phyloP scores from a whole-genome alignment of 2,329 filamentous ascomycete species.

The Macrophomina pseudophaseolina region DNA sequence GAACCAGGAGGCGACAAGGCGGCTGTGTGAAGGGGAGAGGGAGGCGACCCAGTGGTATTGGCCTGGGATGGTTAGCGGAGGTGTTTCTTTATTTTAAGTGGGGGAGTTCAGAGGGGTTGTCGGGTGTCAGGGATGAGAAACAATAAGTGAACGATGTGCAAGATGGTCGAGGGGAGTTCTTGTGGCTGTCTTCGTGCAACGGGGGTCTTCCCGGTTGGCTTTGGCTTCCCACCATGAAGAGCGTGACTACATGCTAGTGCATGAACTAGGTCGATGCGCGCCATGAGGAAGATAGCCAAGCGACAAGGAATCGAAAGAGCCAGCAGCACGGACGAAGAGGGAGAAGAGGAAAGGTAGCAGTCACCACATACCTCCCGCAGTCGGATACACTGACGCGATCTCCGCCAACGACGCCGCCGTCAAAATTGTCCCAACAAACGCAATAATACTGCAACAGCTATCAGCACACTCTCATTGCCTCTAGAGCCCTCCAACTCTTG shows the following conservation, averaged over 20 bases:
- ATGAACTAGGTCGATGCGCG: no score
- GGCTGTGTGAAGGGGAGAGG: slow-evolving; percentile 42
- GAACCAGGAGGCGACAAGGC: slow-evolving; percentile 47
- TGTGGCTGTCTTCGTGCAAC: no score
- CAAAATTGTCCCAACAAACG: slow-evolving; percentile 62
- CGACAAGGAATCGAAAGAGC: no score
- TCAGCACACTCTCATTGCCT: background rate
- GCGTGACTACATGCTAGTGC: no score
- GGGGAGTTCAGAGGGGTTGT: background rate
- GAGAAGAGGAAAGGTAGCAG: slow-evolving; percentile 42
- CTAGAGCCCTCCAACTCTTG: no score
- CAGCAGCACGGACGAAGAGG: no score
- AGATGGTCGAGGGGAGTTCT: no score
- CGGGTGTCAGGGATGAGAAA: background rate
- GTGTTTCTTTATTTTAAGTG: no score
- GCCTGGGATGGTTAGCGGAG: slow-evolving; percentile 27
- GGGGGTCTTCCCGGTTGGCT: no score
- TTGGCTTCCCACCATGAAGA: no score
- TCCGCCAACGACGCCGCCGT: slow-evolving; percentile 72
- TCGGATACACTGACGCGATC: slow-evolving; percentile 75
- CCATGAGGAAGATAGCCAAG: no score
- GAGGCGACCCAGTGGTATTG: slow-evolving; percentile 56
- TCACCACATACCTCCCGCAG: slow-evolving; percentile 55
- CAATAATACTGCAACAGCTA: slow-evolving; percentile 37
- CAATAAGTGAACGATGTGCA: slow-evolving; percentile 32